Evolutionary conservation across 2,329 filamentous ascomycete species (phyloP).

Genomic region (Colletotrichum noveboracense): DNA sequence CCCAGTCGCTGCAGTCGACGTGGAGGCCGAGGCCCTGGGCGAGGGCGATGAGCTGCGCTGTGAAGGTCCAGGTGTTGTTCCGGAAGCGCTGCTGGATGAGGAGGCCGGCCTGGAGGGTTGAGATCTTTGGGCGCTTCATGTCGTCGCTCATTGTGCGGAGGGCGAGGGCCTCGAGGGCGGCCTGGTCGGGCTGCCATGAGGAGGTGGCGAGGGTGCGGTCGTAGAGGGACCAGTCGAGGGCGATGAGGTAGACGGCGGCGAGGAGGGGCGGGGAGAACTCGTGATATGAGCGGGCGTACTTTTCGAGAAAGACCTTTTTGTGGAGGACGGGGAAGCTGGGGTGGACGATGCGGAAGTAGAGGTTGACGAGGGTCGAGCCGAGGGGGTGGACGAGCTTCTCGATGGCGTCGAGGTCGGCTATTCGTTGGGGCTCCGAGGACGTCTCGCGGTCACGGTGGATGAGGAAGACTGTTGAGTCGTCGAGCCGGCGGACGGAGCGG

Average conservation of each 20-base stretch:
- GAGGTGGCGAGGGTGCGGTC: constrained; percentile 52
- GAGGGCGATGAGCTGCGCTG: constrained; percentile 60
- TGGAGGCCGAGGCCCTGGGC: constrained; percentile 65
- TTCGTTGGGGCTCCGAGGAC: constrained; percentile 44
- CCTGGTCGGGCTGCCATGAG: constrained; percentile 33
- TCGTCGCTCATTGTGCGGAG: constrained; percentile 50
- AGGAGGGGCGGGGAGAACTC: constrained; percentile 65
- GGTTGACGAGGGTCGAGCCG: constrained; percentile 66
- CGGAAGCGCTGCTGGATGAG: constrained; percentile 55
- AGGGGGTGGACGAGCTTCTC: constrained; percentile 68
- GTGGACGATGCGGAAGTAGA: constrained; percentile 70
- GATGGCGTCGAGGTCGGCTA: constrained; percentile 52
- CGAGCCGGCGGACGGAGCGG: constrained; percentile 35
- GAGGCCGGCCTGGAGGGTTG: constrained; percentile 59
- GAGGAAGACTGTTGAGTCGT: constrained; percentile 39
- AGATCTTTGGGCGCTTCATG: constrained; percentile 58
- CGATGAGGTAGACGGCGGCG: constrained; percentile 67
- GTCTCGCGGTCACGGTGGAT: constrained; percentile 39
- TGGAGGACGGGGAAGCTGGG: constrained; percentile 64
- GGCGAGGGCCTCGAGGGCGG: constrained; percentile 41
- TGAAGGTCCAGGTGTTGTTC: constrained; percentile 53
- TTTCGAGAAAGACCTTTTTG: constrained; percentile 66
- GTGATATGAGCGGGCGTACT: constrained; percentile 60
- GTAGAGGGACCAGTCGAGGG: constrained; percentile 65
- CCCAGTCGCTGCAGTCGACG: constrained; percentile 66